Percentiles rank a stretch among this genome's conserved stretches.
These are phyloP conservation scores for Heracleum sosnowskyi DNA, from an alignment of 129 eudicot species.

Conservation along the genomic window DNA sequence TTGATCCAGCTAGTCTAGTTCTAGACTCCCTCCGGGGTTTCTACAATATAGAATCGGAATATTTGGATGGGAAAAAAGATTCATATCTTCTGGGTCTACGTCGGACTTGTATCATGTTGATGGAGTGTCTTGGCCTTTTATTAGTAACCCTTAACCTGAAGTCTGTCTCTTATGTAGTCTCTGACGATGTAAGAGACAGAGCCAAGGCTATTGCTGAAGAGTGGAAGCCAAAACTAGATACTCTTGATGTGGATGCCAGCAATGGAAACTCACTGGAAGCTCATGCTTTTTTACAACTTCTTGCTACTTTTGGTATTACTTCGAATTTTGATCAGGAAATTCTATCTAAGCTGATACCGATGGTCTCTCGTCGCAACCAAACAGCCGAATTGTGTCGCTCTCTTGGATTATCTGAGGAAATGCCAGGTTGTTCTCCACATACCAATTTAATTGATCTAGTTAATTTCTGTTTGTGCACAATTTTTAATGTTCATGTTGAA, in stretches of 20 bases:
- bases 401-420: constrained; percentile 81
- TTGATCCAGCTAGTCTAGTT: constrained; percentile 69
- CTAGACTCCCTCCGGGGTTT: constrained; percentile 69
- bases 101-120: constrained; percentile 80
- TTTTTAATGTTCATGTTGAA: constrained; percentile 36
- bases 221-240: constrained; percentile 91
- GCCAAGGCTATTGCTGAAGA: constrained; percentile 86
- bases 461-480: constrained; percentile 6
- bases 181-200: constrained; percentile 49
- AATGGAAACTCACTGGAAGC: constrained; percentile 99
- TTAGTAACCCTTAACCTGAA: constrained; percentile 31
- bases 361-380: constrained; percentile 93
- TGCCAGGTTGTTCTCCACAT: constrained; percentile 65
- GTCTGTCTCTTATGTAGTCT: constrained; percentile 37
- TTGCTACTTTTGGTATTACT: constrained; percentile 72
- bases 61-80: constrained; percentile 66
- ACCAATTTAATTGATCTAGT: background rate
- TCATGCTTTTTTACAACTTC: constrained; percentile 91
- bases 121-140: constrained; percentile 81
- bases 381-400: constrained; percentile 86
- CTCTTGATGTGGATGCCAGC: constrained; percentile 78
- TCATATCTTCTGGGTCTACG: constrained; percentile 72
- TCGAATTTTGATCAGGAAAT: constrained; percentile 67
- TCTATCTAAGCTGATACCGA: constrained; percentile 69
- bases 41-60: constrained; percentile 39